Evolutionary conservation across 768 basidiomycete genomes (phyloP), one percentile per base, ranked within the genome.

Genomic region (Phaeolepiota aurea): DNA sequence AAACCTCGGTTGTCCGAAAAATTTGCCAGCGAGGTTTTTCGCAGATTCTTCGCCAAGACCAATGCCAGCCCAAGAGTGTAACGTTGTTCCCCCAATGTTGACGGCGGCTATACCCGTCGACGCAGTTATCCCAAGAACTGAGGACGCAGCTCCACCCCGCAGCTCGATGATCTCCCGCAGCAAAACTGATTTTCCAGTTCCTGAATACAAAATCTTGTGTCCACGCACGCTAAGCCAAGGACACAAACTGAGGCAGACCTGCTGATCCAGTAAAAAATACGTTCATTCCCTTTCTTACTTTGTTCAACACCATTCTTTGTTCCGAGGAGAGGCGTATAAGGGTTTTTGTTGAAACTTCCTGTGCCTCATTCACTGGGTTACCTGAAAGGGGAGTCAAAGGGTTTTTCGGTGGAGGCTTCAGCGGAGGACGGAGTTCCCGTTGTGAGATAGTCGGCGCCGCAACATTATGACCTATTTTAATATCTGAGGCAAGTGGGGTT

Each of bases 251-350:
- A 31, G 28, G 28, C 14, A 15, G 58, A 80, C 87, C 87, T 39
- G 89, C 89, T 13, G 84, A 82, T 1, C 89, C 89, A 0, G 88
- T 90, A 56, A 91, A 91, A 59, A 91, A 91, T 5, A 90, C 76
- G 50, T 65, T 88, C 46, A 72, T 59, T 2, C 79, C 77, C 7
- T 61, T 61, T 33, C 75, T 69, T 4, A 90, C 84, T 48, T 53
- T 58, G 11, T 63, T 48, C 4, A 82, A 54, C 4, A 82, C 71
- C 2, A 40, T 37, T 35, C 49, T 54, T 54, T 83, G 81, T 52
- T 80, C 76, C 3, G 58, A 52, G 9, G 79, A 80, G 10, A 83
- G 59, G n/a, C n/a, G n/a, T n/a, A n/a, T n/a, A n/a, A n/a, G n/a
- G n/a, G n/a, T n/a, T n/a, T n/a, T n/a, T n/a, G n/a, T n/a, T n/a